Conservation (phyloP, 768 basidiomycete species). For the Mycena chlorophos region DNA sequence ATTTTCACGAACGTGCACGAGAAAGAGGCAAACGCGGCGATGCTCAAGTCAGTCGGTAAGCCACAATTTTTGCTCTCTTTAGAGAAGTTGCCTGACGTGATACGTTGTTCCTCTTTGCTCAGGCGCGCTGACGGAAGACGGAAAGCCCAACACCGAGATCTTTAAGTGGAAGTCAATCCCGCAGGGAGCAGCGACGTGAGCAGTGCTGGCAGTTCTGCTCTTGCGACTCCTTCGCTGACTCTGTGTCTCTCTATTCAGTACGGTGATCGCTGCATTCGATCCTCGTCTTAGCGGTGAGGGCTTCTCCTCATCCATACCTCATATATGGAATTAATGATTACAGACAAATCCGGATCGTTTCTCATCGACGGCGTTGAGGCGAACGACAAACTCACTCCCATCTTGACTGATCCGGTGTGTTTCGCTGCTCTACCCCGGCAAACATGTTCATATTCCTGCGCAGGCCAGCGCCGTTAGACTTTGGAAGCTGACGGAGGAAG, state of each 20-base stretch:
- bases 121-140: slow-evolving; percentile 1
- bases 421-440: no score
- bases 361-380: no score
- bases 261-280: slow-evolving; percentile 16
- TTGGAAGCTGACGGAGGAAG: no score
- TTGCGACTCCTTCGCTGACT: neutral
- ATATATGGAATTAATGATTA: no score
- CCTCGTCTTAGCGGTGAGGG: slow-evolving; percentile 8
- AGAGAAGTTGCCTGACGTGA: no score
- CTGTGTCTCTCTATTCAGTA: no score
- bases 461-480: no score
- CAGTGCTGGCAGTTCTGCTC: neutral
- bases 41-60: neutral
- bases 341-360: no score
- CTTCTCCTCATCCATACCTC: no score
- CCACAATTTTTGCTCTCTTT: neutral
- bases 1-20: neutral
- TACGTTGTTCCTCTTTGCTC: neutral
- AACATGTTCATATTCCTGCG: no score
- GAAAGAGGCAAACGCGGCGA: neutral
- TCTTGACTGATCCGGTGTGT: no score
- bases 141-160: neutral
- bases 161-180: slow-evolving; percentile 8
- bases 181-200: slow-evolving; percentile 19
- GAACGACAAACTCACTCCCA: no score